Conservation (phyloP, 495 filamentous ascomycete species). For the Podospora anserina region DNA sequence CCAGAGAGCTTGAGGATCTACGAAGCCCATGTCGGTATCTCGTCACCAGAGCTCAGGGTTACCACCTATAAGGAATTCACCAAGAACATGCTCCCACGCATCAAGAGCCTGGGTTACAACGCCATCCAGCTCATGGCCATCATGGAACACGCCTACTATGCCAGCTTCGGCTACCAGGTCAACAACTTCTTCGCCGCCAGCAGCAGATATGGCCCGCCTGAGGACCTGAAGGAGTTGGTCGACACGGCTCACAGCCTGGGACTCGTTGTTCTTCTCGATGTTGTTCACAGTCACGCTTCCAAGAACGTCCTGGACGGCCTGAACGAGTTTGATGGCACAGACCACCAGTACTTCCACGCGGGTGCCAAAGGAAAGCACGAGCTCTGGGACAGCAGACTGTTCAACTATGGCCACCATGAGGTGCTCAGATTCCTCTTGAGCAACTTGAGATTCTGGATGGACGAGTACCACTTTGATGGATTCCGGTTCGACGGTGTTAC, state of each 20-base stretch:
- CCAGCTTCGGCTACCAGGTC: slow-evolving; percentile 97
- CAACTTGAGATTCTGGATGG: slow-evolving; percentile 99
- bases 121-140: slow-evolving; percentile 98
- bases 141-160: slow-evolving; percentile 99
- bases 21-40: slow-evolving; percentile 97
- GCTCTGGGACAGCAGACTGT: slow-evolving; percentile 91
- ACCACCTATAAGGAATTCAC: slow-evolving; percentile 98
- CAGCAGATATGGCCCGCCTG: slow-evolving; percentile 89
- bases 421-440: slow-evolving; percentile 90
- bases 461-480: slow-evolving; percentile 93
- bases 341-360: slow-evolving; percentile 92
- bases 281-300: slow-evolving; percentile 95
- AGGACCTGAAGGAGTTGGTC: slow-evolving; percentile 93
- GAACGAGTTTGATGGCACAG: slow-evolving; percentile 91
- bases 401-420: slow-evolving; percentile 95
- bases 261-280: slow-evolving; percentile 86
- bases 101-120: slow-evolving; percentile 90
- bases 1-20: slow-evolving; percentile 86
- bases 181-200: slow-evolving; percentile 98
- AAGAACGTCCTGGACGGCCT: slow-evolving; percentile 94
- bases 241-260: slow-evolving; percentile 93
- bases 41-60: slow-evolving; percentile 81
- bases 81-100: slow-evolving; percentile 81
- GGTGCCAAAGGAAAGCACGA: slow-evolving; percentile 82
- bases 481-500: slow-evolving; percentile 98